phyloP scores from a whole-genome alignment of 352 stramenopile species.

The Globisporangium ultimum region DNA sequence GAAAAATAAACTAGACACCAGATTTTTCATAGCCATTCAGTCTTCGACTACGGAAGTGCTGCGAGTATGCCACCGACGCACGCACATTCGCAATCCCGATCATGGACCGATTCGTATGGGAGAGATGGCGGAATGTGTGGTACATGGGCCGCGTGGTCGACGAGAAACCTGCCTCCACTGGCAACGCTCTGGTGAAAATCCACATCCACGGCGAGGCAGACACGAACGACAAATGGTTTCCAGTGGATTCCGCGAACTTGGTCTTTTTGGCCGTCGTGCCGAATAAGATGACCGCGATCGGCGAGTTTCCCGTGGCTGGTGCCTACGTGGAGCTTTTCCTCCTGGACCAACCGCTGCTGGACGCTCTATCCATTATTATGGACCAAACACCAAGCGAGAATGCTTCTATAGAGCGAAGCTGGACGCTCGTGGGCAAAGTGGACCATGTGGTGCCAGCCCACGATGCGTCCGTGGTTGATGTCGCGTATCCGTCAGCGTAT shows the following conservation, averaged over 20 bases:
- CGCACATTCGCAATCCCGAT: too few relatives aligned
- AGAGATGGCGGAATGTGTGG: slow-evolving; percentile 39
- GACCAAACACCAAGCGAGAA: too few relatives aligned
- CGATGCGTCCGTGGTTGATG: slow-evolving; percentile 46
- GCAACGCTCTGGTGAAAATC: slow-evolving; percentile 5
- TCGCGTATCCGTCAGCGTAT: slow-evolving; percentile 28
- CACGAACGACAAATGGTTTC: slow-evolving; percentile 47
- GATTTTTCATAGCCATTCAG: too few relatives aligned
- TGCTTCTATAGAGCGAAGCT: slow-evolving; percentile 1
- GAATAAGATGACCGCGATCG: slow-evolving; percentile 26
- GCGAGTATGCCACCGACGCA: too few relatives aligned
- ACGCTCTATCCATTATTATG: slow-evolving; percentile 7
- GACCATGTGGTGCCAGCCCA: slow-evolving; percentile 35
- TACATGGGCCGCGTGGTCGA: slow-evolving; percentile 45
- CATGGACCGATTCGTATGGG: slow-evolving; percentile 28
- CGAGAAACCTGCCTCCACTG: neutral
- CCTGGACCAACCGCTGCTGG: slow-evolving; percentile 22
- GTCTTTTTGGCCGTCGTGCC: slow-evolving; percentile 24
- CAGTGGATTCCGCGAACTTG: slow-evolving; percentile 17
- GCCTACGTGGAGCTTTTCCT: slow-evolving; percentile 40
- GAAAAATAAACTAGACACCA: too few relatives aligned
- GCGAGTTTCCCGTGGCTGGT: slow-evolving; percentile 27
- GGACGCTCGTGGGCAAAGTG: slow-evolving; percentile 31
- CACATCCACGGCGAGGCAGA: slow-evolving; percentile 47
- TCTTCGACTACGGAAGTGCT: too few relatives aligned